Percentiles rank a stretch among this genome's conserved stretches.
Conservation (phyloP, 2,329 filamentous ascomycete genomes). For the Berkeleyomyces basicola region DNA sequence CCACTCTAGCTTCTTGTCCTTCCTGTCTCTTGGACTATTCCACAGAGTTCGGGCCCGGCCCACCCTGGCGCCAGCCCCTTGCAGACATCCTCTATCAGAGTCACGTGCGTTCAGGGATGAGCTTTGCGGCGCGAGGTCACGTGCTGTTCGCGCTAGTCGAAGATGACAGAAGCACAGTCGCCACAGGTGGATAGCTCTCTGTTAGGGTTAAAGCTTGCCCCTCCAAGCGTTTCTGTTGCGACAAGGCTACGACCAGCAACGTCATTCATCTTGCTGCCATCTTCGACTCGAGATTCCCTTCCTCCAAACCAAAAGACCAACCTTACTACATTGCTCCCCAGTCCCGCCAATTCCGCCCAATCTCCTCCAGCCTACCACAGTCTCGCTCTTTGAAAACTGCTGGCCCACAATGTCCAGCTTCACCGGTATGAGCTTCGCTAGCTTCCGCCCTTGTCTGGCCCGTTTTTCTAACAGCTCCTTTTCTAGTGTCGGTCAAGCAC, state of each 20-base stretch:
- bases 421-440: not conserved
- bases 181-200: not conserved
- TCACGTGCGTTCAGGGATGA: not conserved
- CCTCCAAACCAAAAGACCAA: not conserved
- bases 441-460: not conserved
- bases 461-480: not conserved
- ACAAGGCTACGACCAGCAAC: constrained; percentile 10
- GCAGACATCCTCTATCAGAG: not conserved
- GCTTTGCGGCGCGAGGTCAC: not conserved
- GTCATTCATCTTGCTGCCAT: constrained; percentile 1
- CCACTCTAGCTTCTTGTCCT: constrained; percentile 1
- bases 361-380: not conserved
- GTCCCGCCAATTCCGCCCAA: not conserved
- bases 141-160: not conserved
- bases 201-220: not conserved
- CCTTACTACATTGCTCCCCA: not conserved
- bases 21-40: too few relatives aligned
- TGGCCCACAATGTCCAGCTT: not conserved
- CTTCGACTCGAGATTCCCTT: not conserved
- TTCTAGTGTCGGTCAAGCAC: constrained; percentile 76
- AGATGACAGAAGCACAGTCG: not conserved
- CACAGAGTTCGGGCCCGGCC: too few relatives aligned
- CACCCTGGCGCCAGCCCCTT: not conserved
- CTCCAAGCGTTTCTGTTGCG: not conserved
- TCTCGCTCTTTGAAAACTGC: not conserved